Evolutionary conservation across 495 filamentous ascomycete species (phyloP), one percentile per base, ranked within the genome.

Genomic region (Trichocladium antarcticum): DNA sequence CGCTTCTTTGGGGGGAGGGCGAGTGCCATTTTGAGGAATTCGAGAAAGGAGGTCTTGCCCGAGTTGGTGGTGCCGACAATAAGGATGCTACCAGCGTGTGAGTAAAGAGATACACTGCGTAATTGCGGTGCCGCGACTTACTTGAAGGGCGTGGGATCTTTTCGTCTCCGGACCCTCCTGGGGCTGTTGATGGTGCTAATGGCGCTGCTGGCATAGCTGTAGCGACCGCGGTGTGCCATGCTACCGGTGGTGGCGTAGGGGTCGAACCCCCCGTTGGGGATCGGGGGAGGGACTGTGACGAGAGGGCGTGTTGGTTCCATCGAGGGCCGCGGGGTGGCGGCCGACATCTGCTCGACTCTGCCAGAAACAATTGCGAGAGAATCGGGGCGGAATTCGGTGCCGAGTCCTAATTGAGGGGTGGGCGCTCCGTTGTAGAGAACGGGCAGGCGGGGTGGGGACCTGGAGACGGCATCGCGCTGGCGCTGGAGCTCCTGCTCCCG

Each of bases 61-160:
- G 85, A 89, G 60, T 84, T 87, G 47, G 82, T 80, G 38, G 88
- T 82, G 37, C 92, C 92, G 54, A 97, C 77, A 45, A 98, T 83
- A 47, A 98, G 79, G 50, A 97, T 79, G 64, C 92, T 98, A 45
- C n/a, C 24, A 22, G 51, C 27, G 17, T 14, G 45, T 56, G 8
- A 58, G 47, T 21, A 29, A 45, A 14, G 21, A 11, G 14, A 37
- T 11, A 32, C 31, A 42, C 9, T n/a, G 29, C 15, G 27, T 7
- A 20, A 14, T 17, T 9, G 14, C 29, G 0, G 19, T 1, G 14
- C 14, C 9, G 11, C 14, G 6, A 73, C 89, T 77, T 73, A 98
- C 92, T 98, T 98, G 75, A 96, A 97, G 6, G 92, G 86, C 6
- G 89, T 96, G 17, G 92, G 92, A 60, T 98, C 92, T 74, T 92